These are phyloP conservation scores for Nyssa sinensis DNA, from an alignment of 148 eudicot species.

Conservation along the genomic window DNA sequence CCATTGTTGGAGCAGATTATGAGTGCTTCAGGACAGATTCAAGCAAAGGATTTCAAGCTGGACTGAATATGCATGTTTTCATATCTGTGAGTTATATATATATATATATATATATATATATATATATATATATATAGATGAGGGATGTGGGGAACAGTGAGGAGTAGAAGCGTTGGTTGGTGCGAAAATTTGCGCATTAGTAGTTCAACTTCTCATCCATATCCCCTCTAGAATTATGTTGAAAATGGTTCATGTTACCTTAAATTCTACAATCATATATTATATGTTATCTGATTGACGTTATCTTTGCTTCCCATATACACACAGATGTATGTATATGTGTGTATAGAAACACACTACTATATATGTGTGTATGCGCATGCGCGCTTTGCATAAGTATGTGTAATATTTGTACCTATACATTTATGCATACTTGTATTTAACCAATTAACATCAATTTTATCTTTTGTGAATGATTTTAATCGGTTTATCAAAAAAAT, in stretches of 20 bases:
- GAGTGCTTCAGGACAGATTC: neutral
- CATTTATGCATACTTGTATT: no score
- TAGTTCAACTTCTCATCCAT: constrained; percentile 11
- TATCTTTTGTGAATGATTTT: no score
- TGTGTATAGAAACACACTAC: no score
- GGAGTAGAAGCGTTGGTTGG: neutral
- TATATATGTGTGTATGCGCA: no score
- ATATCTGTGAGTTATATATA: no score
- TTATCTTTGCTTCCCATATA: no score
- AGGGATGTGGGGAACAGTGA: neutral
- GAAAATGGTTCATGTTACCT: neutral
- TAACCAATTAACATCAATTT: no score
- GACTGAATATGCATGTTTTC: constrained; percentile 2
- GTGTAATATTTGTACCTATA: no score
- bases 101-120: neutral
- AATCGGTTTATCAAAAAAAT: no score
- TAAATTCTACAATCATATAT: neutral
- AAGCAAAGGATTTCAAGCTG: neutral
- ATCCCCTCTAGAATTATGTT: neutral
- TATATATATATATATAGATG: neutral
- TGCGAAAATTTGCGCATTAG: neutral
- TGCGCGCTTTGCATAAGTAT: no score
- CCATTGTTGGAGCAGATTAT: neutral
- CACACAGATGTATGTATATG: no score
- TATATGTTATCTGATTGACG: neutral